Conservation (phyloP, 495 filamentous ascomycete species). For the Tuber magnatum region DNA sequence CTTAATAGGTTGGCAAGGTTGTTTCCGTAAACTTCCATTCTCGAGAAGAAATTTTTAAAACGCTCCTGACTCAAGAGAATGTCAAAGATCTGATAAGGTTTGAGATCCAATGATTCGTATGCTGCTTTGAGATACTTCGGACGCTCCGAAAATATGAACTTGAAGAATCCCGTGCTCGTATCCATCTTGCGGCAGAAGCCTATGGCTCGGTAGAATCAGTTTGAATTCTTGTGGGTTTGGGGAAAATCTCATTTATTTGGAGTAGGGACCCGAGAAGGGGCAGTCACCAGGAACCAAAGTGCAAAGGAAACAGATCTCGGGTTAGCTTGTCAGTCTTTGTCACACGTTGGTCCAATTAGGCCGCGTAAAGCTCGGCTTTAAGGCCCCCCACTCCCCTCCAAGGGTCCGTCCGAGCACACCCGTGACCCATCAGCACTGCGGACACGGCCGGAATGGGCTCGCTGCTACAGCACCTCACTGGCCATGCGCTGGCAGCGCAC, state of each 20-base stretch:
- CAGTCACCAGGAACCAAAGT: background rate
- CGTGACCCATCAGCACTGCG: too few relatives aligned
- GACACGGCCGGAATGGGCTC: too few relatives aligned
- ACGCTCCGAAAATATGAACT: constrained; percentile 5
- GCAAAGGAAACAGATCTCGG: background rate
- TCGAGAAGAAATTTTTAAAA: constrained; percentile 9
- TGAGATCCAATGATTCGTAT: constrained; percentile 8
- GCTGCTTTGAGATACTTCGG: background rate
- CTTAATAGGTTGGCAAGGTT: constrained; percentile 3
- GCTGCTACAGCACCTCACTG: too few relatives aligned
- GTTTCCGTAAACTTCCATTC: constrained; percentile 6
- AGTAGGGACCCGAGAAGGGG: background rate
- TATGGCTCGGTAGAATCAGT: background rate
- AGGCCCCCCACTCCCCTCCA: background rate
- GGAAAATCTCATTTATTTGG: background rate
- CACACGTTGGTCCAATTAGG: background rate
- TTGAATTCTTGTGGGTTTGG: background rate
- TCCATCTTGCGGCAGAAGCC: background rate
- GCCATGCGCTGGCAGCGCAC: too few relatives aligned
- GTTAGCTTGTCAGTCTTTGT: background rate
- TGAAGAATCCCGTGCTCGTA: constrained; percentile 4
- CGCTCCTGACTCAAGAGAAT: constrained; percentile 5
- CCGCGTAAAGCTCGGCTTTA: background rate
- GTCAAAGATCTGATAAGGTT: constrained; percentile 17
- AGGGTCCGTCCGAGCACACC: too few relatives aligned